A percentile compares a stretch with the other conserved stretches of the same genome.
Conservation (phyloP, 805 yeast genomes). For the Candida mattraensis region DNA sequence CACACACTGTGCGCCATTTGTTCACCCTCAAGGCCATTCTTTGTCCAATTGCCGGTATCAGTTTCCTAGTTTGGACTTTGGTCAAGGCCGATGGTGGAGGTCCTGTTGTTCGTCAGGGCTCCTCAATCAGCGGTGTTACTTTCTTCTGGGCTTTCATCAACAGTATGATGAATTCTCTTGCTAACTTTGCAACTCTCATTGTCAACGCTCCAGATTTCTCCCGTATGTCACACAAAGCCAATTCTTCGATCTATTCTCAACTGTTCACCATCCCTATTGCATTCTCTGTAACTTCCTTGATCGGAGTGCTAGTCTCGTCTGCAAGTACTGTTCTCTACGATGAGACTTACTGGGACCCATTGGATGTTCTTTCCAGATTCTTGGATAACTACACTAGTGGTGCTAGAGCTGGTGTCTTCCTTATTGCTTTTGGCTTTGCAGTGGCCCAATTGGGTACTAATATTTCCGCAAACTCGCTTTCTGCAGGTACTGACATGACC, state of each 20-base stretch:
- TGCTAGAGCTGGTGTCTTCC: slow-evolving; percentile 77
- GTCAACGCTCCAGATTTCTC: slow-evolving; percentile 89
- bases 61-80: slow-evolving; percentile 80
- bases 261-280: slow-evolving; percentile 68
- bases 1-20: slow-evolving; percentile 78
- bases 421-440: slow-evolving; percentile 68
- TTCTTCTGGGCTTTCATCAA: slow-evolving; percentile 83
- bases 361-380: slow-evolving; percentile 69
- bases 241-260: slow-evolving; percentile 56
- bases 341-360: slow-evolving; percentile 78
- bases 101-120: slow-evolving; percentile 58
- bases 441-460: slow-evolving; percentile 79
- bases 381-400: slow-evolving; percentile 55
- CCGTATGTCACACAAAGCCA: slow-evolving; percentile 67
- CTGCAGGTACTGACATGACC: slow-evolving; percentile 73
- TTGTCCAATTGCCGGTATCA: slow-evolving; percentile 82
- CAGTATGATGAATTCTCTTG: slow-evolving; percentile 75
- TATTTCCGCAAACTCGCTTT: slow-evolving; percentile 67
- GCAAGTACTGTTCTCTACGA: slow-evolving; percentile 70
- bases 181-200: slow-evolving; percentile 87
- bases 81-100: slow-evolving; percentile 81
- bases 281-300: slow-evolving; percentile 77
- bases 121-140: slow-evolving; percentile 54
- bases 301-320: slow-evolving; percentile 83
- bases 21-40: slow-evolving; percentile 79